Evolutionary conservation across 2,329 filamentous ascomycete species (phyloP).

Genomic region (Zymoseptoria crescenta): DNA sequence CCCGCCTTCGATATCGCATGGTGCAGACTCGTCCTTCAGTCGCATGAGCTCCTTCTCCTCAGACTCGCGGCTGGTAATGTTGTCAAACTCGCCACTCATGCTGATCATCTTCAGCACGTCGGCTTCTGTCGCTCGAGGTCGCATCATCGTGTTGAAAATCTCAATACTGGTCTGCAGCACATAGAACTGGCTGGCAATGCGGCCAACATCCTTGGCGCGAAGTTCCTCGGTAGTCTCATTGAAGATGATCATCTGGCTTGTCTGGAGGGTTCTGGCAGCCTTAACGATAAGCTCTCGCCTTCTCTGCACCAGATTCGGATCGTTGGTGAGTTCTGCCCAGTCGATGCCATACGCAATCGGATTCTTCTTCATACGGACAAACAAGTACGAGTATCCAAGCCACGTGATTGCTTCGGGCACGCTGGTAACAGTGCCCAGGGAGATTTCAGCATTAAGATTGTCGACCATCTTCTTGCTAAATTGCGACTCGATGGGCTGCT

Average conservation of each 20-base stretch:
- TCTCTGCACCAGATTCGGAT: constrained; percentile 78
- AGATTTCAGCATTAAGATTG: constrained; percentile 92
- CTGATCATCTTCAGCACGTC: constrained; percentile 95
- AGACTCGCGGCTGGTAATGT: constrained; percentile 84
- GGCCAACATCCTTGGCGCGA: constrained; percentile 85
- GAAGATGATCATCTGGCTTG: constrained; percentile 98
- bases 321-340: constrained; percentile 81
- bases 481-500: constrained; percentile 93
- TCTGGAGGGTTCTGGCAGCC: constrained; percentile 76
- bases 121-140: constrained; percentile 73
- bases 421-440: constrained; percentile 88
- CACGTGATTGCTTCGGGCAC: constrained; percentile 90
- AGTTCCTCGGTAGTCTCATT: constrained; percentile 92
- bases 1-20: constrained; percentile 68
- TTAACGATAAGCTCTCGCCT: constrained; percentile 80
- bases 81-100: constrained; percentile 96
- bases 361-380: constrained; percentile 91
- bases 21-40: constrained; percentile 61
- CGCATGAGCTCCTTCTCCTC: constrained; percentile 80
- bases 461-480: constrained; percentile 92
- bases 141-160: constrained; percentile 95
- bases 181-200: constrained; percentile 96
- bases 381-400: constrained; percentile 96
- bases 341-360: constrained; percentile 91
- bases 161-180: constrained; percentile 89